Evolutionary conservation across 2,329 filamentous ascomycete species (phyloP).

Genomic region (Calonectria crousiana): DNA sequence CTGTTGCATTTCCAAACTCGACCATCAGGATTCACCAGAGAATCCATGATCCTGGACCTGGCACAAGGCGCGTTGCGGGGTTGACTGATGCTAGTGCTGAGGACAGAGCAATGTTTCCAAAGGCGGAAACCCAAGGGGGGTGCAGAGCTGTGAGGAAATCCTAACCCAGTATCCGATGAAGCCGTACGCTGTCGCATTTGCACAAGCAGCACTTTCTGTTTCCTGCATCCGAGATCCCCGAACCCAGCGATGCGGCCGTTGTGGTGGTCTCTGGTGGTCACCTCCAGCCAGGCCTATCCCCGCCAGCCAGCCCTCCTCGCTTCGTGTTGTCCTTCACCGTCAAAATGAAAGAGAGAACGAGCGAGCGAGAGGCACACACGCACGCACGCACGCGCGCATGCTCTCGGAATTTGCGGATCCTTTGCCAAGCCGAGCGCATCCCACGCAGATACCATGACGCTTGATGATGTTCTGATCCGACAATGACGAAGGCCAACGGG

Average conservation of each 20-base stretch:
- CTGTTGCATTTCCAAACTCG: not conserved
- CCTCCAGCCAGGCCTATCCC: not conserved
- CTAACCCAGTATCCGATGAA: conserved; percentile 19
- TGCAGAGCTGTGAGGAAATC: not conserved
- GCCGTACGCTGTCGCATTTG: conserved; percentile 8
- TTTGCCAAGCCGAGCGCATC: not conserved
- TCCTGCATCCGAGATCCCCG: conserved; percentile 14
- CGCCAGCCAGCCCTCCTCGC: not conserved
- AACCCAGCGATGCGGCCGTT: conserved; percentile 12
- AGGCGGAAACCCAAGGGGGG: conserved; percentile 33
- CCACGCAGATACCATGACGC: conserved; percentile 16
- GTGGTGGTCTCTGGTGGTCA: not conserved
- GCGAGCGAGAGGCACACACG: not conserved
- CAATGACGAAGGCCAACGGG: conserved; percentile 16
- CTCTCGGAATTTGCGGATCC: not conserved
- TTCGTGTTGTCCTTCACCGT: not conserved
- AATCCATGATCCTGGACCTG: conserved; percentile 32
- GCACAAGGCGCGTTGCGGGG: conserved; percentile 36
- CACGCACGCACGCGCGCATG: not conserved
- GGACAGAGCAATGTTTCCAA: conserved; percentile 31
- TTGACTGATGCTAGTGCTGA: conserved; percentile 38
- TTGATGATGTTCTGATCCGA: conserved; percentile 23
- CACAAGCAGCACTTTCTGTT: not conserved
- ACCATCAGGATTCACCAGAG: conserved; percentile 14
- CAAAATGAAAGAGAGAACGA: not conserved